These are phyloP conservation scores for Polychaeton citri DNA, from an alignment of 2,329 filamentous ascomycete genomes.

Conservation along the genomic window DNA sequence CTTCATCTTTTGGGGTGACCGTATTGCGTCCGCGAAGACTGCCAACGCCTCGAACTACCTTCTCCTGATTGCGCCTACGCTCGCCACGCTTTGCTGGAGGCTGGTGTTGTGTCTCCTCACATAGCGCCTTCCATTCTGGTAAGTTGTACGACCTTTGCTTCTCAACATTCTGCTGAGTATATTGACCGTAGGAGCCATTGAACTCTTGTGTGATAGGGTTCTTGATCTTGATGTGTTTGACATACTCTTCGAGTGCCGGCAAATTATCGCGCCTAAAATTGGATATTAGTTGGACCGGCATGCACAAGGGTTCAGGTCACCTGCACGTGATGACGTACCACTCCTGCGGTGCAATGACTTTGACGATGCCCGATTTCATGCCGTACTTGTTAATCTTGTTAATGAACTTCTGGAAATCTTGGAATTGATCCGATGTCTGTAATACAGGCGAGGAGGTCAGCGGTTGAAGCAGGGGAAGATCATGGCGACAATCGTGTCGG, in stretches of 20 bases:
- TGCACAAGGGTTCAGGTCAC: conserved; percentile 3
- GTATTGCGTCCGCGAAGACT: conserved; percentile 15
- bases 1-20: conserved; percentile 12
- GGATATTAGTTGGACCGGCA: conserved; percentile 8
- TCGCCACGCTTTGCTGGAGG: conserved; percentile 84
- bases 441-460: conserved; percentile 4
- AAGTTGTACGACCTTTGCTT: conserved; percentile 94
- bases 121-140: conserved; percentile 87
- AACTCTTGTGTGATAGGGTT: conserved; percentile 98
- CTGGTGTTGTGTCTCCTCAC: conserved; percentile 90
- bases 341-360: conserved; percentile 84
- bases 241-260: conserved; percentile 64
- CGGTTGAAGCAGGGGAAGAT: not conserved
- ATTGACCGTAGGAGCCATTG: conserved; percentile 86
- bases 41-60: conserved; percentile 25
- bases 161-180: conserved; percentile 92
- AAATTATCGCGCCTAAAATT: conserved; percentile 50
- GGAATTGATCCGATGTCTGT: conserved; percentile 81
- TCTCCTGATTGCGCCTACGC: conserved; percentile 47
- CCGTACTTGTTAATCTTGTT: conserved; percentile 83
- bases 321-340: conserved; percentile 48
- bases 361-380: conserved; percentile 95
- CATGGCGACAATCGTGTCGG: too few species aligned
- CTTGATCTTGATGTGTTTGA: conserved; percentile 86
- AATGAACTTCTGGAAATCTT: conserved; percentile 85